Evolutionary conservation across 192 early-diverging fungal species (phyloP), one percentile per base, ranked within the genome.

Genomic region (Geranomyces variabilis): DNA sequence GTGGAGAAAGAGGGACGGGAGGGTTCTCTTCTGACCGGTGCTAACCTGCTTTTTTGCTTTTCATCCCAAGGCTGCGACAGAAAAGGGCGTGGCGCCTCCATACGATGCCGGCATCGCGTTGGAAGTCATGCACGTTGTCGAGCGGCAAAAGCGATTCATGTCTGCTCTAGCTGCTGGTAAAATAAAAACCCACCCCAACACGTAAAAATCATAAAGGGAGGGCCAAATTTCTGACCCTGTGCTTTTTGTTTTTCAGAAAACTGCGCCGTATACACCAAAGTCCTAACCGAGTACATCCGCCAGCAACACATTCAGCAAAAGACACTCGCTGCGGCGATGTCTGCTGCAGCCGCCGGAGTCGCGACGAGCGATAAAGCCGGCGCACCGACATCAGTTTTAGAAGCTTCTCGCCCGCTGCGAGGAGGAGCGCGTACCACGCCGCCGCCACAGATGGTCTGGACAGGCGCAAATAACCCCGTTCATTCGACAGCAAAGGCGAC

Each of bases 161-260:
- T n/a, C 31, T 14, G 31, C 63, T 8, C 17, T 65, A 7, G 72
- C 72, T 34, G 63, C 72, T 22, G 72, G 72, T 74, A 63, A 65
- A 45, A 28, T 19, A 2, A n/a, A 21, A 9, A 13, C 15, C 14
- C 45, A 56, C 30, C 1, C 21, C 26, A 26, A 1, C n/a, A 22
- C 22, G 21, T 55, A 14, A 67, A n/a, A n/a, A n/a, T n/a, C n/a
- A n/a, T n/a, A n/a, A n/a, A n/a, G n/a, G n/a, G n/a, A n/a, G n/a
- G n/a, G n/a, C n/a, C n/a, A n/a, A n/a, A n/a, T n/a, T n/a, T n/a
- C n/a, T n/a, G n/a, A n/a, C n/a, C n/a, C n/a, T n/a, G n/a, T 47
- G 34, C 7, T 57, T 30, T 28, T 31, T 48, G 5, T 7, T 57
- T 26, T 49, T 13, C 46, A 70, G 69, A 70, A 59, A 70, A 70